Evolutionary conservation across 208 protist genomes (phyloP), one percentile per base, ranked within the genome.

Genomic region (Angomonas deanei): DNA sequence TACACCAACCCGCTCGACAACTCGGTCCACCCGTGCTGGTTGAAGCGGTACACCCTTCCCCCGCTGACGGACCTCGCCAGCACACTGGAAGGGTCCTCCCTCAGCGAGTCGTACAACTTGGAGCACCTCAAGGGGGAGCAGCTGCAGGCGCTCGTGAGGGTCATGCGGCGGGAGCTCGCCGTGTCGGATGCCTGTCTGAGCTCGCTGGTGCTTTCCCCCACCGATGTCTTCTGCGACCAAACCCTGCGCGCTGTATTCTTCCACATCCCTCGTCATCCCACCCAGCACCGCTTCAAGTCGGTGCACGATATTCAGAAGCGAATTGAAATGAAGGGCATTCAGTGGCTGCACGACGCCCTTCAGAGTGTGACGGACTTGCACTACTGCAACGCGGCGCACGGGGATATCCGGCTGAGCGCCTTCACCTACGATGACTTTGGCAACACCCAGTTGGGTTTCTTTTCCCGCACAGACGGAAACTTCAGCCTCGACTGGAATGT

Each of bases 381-480:
- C 68, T 64, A 72, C 31, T 83, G 77, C 46, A 77, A 78, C 19
- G 59, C 82, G 56, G 68, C 74, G 1, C 84, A 91, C 68, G 84
- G 80, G 11, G 36, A 65, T 49, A 57, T 91, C 26, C 57, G 54
- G 11, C 65, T 91, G 28, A 80, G 75, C 61, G 79, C 68, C 68
- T 91, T 91, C 70, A 91, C 80, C 13, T 86, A 80, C 68, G 84
- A 91, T 63, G 78, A 84, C 62, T 91, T 91, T 63, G 84, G 84
- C 58, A 84, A 86, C 64, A 82, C 77, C 1, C 70, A 74, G 23
- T 61, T 91, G 0, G 84, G 80, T n/a, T 66, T 76, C 32, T 91
- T 91, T 48, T 68, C 58, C 30, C 74, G 68, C 49, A 47, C 65
- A 57, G 50, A 56, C 50, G 27, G 31, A 11, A 33, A 33, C 27